Percentiles rank a stretch among this genome's conserved stretches.
Conservation (phyloP, 2,329 filamentous ascomycete species). For the Aspergillus melleus region DNA sequence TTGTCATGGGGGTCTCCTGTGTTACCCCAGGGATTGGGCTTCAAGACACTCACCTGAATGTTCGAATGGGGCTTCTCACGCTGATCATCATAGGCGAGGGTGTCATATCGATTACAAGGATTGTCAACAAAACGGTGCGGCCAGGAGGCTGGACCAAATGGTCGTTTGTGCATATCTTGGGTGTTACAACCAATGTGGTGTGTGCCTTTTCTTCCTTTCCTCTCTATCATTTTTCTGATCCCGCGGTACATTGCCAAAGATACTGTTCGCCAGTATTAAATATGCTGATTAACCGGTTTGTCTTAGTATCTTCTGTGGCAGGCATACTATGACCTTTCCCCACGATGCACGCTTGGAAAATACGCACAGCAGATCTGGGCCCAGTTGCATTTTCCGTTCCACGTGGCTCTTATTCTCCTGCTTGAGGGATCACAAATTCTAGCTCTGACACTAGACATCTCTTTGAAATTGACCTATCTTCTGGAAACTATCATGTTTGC, state of each 20-base stretch:
- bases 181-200: conserved; percentile 41
- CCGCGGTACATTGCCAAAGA: not conserved
- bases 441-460: conserved; percentile 47
- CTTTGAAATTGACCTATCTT: conserved; percentile 43
- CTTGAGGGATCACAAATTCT: conserved; percentile 64
- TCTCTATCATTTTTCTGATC: not conserved
- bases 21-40: conserved; percentile 60
- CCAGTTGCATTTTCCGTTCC: conserved; percentile 61
- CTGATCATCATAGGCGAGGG: conserved; percentile 68
- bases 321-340: conserved; percentile 60
- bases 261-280: not conserved
- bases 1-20: conserved; percentile 55
- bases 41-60: conserved; percentile 62
- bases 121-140: conserved; percentile 53
- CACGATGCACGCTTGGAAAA: conserved; percentile 49
- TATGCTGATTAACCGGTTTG: conserved; percentile 6
- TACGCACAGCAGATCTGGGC: conserved; percentile 58
- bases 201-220: conserved; percentile 3
- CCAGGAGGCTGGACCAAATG: conserved; percentile 42
- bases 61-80: conserved; percentile 63
- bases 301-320: conserved; percentile 61
- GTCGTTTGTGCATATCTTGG: conserved; percentile 40
- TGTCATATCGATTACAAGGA: conserved; percentile 60
- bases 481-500: conserved; percentile 40
- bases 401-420: conserved; percentile 63